Base-by-base conservation (phyloP, 139 green algal species). In the Raphidocelis subcapitata region DNA sequence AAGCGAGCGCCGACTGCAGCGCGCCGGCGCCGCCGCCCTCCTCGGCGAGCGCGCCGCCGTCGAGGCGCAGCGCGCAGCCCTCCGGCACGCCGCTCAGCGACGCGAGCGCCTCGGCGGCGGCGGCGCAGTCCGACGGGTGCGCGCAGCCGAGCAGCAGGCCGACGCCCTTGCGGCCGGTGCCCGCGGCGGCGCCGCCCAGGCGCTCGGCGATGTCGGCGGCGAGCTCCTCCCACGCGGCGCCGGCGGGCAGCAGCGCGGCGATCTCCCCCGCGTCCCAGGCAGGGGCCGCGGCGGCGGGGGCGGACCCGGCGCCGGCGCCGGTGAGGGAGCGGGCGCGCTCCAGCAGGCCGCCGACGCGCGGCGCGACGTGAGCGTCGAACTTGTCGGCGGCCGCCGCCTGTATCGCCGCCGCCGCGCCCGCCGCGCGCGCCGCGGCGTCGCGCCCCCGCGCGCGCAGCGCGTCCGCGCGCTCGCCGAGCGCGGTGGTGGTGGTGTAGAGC, bases 1-100 rank as follows among this genome's bases (percentile, higher is more conserved):
- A 26, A 21, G 72, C 77, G 31, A 86, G 60, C 15, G 20, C 54
- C 8, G 71, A 70, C 37, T 86, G 77, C 69, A 76, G 46, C 2
- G 32, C 65, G 57, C 36, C n/a, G 68, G 32, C 59, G 37, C 8
- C 54, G 29, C 16, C 23, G 29, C 2, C 31, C 14, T 16, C 14
- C 52, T 47, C 33, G 18, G 49, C 29, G 26, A 71, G 36, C 20
- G 23, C 29, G n/a, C n/a, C 29, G 18, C 14, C 54, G 15, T 63
- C 49, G 3, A 81, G 15, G n/a, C 3, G 20, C 67, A 73, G 36
- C 36, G 37, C 47, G 61, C 67, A 73, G n/a, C 35, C 63, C 16
- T 47, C 32, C 1, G 44, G 55, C n/a, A 16, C 23, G 33, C 57
- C 57, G 28, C 57, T 49, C 60, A 69, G 47, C 47, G 28, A 31